Conservation (phyloP, 2,329 filamentous ascomycete species). For the Cladosporium sp. region DNA sequence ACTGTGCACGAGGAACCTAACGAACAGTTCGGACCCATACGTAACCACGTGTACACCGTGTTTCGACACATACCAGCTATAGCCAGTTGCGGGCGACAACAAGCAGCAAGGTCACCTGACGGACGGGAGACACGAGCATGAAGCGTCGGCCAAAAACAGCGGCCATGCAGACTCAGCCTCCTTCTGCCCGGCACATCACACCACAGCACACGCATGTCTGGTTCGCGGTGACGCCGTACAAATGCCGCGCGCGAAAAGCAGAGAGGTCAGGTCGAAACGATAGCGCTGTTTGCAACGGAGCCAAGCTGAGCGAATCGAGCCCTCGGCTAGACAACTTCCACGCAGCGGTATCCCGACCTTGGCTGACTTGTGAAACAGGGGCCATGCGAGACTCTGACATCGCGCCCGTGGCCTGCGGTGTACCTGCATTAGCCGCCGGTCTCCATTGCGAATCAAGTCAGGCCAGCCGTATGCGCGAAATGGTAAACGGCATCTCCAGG, state of each 20-base stretch:
- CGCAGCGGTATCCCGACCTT: neutral
- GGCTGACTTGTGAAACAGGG: constrained; percentile 15
- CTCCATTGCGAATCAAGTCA: neutral
- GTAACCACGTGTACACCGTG: neutral
- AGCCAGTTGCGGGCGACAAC: neutral
- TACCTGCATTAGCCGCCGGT: constrained; percentile 16
- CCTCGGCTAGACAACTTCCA: neutral
- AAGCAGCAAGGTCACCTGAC: neutral
- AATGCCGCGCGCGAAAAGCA: constrained; percentile 13
- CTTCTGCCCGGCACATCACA: constrained; percentile 1
- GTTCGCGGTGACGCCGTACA: neutral
- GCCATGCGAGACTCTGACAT: constrained; percentile 3
- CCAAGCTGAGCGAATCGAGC: constrained; percentile 10
- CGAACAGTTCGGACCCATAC: neutral
- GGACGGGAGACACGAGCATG: neutral
- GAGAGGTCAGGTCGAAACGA: constrained; percentile 8
- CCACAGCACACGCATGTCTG: neutral
- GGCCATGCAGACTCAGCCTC: constrained; percentile 6
- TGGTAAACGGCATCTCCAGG: neutral
- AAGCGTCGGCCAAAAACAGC: neutral
- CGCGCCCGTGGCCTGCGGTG: no score
- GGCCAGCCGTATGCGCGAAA: no score
- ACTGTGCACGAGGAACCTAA: neutral
- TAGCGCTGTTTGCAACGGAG: constrained; percentile 1
- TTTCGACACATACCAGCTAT: neutral